These are phyloP conservation scores for Russula lepida DNA, from an alignment of 768 basidiomycete genomes.

Conservation along the genomic window DNA sequence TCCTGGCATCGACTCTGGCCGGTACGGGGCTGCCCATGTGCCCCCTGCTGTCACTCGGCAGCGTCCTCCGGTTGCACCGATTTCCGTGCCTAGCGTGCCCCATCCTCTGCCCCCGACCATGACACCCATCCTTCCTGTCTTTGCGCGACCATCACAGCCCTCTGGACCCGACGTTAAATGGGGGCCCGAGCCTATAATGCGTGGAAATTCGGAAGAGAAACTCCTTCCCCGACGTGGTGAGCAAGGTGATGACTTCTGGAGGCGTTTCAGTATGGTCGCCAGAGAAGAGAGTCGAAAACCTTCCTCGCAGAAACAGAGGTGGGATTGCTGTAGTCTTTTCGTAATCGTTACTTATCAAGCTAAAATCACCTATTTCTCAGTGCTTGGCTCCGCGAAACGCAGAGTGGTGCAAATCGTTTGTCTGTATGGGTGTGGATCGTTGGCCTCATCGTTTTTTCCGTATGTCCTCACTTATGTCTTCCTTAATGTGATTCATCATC, in stretches of 20 bases:
- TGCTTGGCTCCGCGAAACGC: slow-evolving; percentile 61
- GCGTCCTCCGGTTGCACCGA: slow-evolving; percentile 26
- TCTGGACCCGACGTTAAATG: slow-evolving; percentile 34
- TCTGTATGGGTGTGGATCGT: slow-evolving; percentile 65
- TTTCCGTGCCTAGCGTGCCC: slow-evolving; percentile 44
- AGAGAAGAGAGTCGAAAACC: slow-evolving; percentile 48
- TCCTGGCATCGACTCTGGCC: slow-evolving; percentile 28
- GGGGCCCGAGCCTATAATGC: slow-evolving; percentile 43
- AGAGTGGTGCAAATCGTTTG: slow-evolving; percentile 41
- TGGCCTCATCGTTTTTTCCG: slow-evolving; percentile 50
- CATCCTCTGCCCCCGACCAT: slow-evolving; percentile 71
- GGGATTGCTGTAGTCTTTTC: not conserved
- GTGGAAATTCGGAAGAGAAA: slow-evolving; percentile 60
- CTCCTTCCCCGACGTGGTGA: slow-evolving; percentile 60
- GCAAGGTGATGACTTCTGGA: slow-evolving; percentile 79
- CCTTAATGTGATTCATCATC: not conserved
- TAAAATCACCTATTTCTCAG: slow-evolving; percentile 28
- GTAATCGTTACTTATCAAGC: not conserved
- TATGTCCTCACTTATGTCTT: slow-evolving; percentile 27
- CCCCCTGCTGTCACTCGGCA: slow-evolving; percentile 23
- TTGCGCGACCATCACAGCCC: slow-evolving; percentile 49
- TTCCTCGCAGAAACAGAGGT: slow-evolving; percentile 39
- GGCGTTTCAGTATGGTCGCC: slow-evolving; percentile 76
- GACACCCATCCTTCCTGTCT: slow-evolving; percentile 72
- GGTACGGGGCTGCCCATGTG: slow-evolving; percentile 21